Percentiles rank a stretch among this genome's conserved stretches.
Evolutionary conservation across 768 basidiomycete genomes (phyloP).

Genomic region (Phylloporus rhodoxanthus): DNA sequence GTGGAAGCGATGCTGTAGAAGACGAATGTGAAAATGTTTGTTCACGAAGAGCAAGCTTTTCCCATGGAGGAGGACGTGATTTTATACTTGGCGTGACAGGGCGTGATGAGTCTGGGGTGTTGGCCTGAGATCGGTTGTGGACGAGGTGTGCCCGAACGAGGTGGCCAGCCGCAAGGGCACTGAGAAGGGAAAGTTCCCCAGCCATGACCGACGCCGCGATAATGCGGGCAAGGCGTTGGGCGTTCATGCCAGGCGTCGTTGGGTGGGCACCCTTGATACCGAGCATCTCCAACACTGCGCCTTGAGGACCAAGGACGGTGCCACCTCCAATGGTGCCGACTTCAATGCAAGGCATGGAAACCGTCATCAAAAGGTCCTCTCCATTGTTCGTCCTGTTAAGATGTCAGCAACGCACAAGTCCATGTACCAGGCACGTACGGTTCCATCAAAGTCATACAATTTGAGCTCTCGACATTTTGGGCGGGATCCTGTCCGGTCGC

Average conservation of each 20-base stretch:
- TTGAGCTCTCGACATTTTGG: constrained; percentile 97
- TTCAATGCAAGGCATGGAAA: constrained; percentile 99
- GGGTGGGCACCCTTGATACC: constrained; percentile 88
- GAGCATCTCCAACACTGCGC: constrained; percentile 87
- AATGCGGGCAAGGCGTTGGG: constrained; percentile 82
- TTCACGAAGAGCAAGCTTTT: constrained; percentile 8
- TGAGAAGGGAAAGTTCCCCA: constrained; percentile 87
- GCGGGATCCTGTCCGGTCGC: constrained; percentile 99
- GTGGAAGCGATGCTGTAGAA: constrained; percentile 39
- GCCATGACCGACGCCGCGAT: constrained; percentile 95
- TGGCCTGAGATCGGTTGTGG: constrained; percentile 82
- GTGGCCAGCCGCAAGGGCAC: constrained; percentile 91
- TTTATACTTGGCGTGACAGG: constrained; percentile 53
- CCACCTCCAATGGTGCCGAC: constrained; percentile 98
- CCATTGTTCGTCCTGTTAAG: constrained; percentile 70
- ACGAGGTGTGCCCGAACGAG: constrained; percentile 89
- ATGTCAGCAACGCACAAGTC: constrained; percentile 6
- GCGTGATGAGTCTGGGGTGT: constrained; percentile 64
- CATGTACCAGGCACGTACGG: constrained; percentile 50
- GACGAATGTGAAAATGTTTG: constrained; percentile 29
- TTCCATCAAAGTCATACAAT: constrained; percentile 99
- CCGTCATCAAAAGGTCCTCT: constrained; percentile 84
- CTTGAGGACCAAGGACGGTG: constrained; percentile 86
- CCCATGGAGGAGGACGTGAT: constrained; percentile 23
- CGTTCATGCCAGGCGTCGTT: constrained; percentile 81